Evolutionary conservation across 345 rosid species (phyloP).

Genomic region (Euphorbia pulcherrima): DNA sequence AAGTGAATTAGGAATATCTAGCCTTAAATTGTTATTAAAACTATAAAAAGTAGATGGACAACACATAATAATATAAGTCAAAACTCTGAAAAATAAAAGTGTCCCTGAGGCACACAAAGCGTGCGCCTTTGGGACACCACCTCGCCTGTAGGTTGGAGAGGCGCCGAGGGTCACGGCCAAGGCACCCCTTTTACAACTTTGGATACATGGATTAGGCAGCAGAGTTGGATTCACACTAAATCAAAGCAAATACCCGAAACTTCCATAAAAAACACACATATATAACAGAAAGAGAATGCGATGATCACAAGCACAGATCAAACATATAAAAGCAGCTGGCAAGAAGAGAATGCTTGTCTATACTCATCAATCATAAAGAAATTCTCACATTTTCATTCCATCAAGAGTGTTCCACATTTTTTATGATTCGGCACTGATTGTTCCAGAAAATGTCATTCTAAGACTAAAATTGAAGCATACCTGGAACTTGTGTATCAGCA

Average conservation of each 20-base stretch:
- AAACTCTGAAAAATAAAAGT: too few relatives aligned
- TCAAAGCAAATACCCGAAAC: background rate
- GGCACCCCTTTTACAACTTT: too few relatives aligned
- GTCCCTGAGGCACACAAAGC: too few relatives aligned
- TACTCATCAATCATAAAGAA: background rate
- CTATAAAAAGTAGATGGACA: too few relatives aligned
- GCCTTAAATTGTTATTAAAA: too few relatives aligned
- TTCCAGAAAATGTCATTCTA: background rate
- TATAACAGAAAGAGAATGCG: background rate
- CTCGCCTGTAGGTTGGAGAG: too few relatives aligned
- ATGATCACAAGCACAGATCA: background rate
- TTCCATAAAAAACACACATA: background rate
- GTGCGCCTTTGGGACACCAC: too few relatives aligned
- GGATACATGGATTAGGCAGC: too few relatives aligned
- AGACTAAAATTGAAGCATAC: slow-evolving; percentile 24
- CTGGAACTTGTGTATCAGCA: slow-evolving; percentile 49
- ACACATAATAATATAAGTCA: too few relatives aligned
- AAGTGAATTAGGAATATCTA: too few relatives aligned
- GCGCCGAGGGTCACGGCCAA: too few relatives aligned
- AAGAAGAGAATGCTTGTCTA: background rate
- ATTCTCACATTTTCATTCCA: background rate
- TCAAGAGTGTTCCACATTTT: background rate
- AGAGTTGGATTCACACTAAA: background rate
- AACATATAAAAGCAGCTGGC: too few relatives aligned
- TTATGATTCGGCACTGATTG: background rate